Evolutionary conservation across 2,329 filamentous ascomycete genomes (phyloP), one percentile per base, ranked within the genome.

Genomic region (Ophiostoma quercus): DNA sequence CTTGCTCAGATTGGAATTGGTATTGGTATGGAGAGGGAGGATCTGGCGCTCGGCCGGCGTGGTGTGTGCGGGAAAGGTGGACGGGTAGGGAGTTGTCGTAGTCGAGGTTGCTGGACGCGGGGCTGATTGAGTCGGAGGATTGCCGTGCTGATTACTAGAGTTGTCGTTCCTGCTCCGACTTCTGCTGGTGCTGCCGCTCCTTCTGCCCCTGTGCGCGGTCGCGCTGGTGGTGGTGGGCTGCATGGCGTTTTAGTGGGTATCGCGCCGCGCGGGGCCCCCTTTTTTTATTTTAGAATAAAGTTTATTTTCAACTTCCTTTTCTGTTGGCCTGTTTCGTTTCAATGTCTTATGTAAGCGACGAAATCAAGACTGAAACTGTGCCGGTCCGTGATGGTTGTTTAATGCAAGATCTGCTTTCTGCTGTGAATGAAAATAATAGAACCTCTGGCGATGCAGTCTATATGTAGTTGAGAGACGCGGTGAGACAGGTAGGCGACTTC

Each of bases 181-280:
- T 16, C 57, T 34, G 34, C 34, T 34, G 4, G 34, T 34, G 34
- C 11, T 16, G 2, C 22, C 25, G n/a, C 12, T 22, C n/a, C 11
- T 57, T 16, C 25, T 62, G 57, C 22, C 22, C 8, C 60, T 63
- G 29, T 32, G 60, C 7, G 60, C 22, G 25, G 25, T 37, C 62
- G 62, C 62, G 62, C 25, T 62, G 57, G 22, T 22, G 16, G 43
- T 65, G 34, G 62, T 65, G 60, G 60, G 34, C 60, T 19, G 60
- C 60, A 63, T 65, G 34, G 32, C 34, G 62, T 65, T 37, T 22
- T 37, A 37, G 62, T 39, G 34, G 25, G 60, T 32, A 29, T 39
- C 62, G 25, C 57, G 57, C 51, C n/a, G n/a, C 51, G 22, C n/a
- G 51, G 32, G 29, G 19, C 32, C 60, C 29, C 60, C 25, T 39